Evolutionary conservation across 257 asterid species (phyloP), one percentile per base, ranked within the genome.

Genomic region (Nicotiana tomentosiformis): DNA sequence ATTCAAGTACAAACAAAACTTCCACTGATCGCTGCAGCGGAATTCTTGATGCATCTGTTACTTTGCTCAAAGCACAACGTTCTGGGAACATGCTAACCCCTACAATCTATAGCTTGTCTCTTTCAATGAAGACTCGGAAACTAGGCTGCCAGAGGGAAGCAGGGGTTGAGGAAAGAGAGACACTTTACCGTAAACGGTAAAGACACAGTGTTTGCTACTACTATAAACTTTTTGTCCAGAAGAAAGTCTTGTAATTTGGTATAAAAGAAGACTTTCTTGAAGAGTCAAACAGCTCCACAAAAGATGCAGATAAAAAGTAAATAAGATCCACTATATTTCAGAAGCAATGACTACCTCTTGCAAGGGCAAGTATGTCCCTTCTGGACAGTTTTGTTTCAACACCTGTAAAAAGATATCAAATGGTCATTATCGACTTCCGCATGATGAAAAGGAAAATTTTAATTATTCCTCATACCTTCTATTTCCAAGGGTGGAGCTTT

Each of bases 311-410:
- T 23, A 74, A 43, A 33, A 72, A 3, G 15, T 51, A 43, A 66
- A 29, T 43, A n/a, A 26, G 39, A 46, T 57, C n/a, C 5, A 66
- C 60, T 49, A 16, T 2, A 67, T 80, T 15, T 72, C 8, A 23
- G 39, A 56, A 30, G 46, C 10, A 66, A 77, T 53, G 60, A 77
- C 55, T 90, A 96, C 99, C 99, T 90, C 97, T 91, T 0, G 97
- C 99, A 81, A 96, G 91, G 81, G 98, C 92, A 82, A 94, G 86
- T 83, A 93, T 85, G 77, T 94, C 98, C 77, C 90, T 93, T 82
- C 91, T 86, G 76, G 10, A 77, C 66, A 84, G 69, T 66, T 81
- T 89, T 43, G 74, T 87, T 55, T 82, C 86, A 5, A 85, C 77
- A 77, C 91, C 96, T 91, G 64, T 80, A 67, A 51, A 56, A 33